These are phyloP conservation scores for Chrysosporium queenslandicum DNA, from an alignment of 2,329 filamentous ascomycete genomes.

Conservation along the genomic window DNA sequence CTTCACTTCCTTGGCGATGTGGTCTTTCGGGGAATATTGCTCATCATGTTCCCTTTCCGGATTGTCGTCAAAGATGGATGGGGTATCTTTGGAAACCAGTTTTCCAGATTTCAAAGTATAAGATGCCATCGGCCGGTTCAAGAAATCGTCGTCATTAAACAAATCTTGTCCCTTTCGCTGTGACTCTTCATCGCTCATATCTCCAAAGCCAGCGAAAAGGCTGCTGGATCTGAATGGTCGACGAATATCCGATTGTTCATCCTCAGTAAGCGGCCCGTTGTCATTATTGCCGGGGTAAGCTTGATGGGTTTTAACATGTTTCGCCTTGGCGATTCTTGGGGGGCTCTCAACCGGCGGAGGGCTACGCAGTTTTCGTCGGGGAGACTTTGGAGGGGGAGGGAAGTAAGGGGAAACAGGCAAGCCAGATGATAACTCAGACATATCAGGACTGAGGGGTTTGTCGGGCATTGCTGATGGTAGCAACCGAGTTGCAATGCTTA, in stretches of 20 bases:
- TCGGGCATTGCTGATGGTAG: conserved; percentile 66
- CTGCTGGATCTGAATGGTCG: conserved; percentile 69
- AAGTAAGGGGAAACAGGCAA: conserved; percentile 28
- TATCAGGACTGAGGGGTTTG: conserved; percentile 32
- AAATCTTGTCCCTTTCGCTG: conserved; percentile 24
- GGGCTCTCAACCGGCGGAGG: conserved; percentile 36
- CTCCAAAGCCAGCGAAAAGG: conserved; percentile 77
- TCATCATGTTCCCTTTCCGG: conserved; percentile 31
- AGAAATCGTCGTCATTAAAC: conserved; percentile 38
- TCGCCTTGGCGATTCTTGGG: conserved; percentile 26
- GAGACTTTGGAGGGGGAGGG: conserved; percentile 28
- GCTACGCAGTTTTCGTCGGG: conserved; percentile 23
- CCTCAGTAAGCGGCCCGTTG: conserved; percentile 57
- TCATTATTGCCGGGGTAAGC: conserved; percentile 72
- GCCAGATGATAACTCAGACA: conserved; percentile 19
- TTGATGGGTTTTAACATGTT: conserved; percentile 44
- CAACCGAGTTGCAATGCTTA: conserved; percentile 65
- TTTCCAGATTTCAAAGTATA: conserved; percentile 37
- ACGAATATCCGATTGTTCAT: conserved; percentile 47
- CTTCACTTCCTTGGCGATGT: conserved; percentile 9
- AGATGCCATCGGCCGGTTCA: conserved; percentile 37
- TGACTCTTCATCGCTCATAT: conserved; percentile 46
- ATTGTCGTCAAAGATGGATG: conserved; percentile 27
- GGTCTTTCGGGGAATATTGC: conserved; percentile 19
- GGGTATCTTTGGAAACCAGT: conserved; percentile 30